Evolutionary conservation across 805 yeast genomes (phyloP), one percentile per base, ranked within the genome.

Genomic region (Debaryomyces castellii): DNA sequence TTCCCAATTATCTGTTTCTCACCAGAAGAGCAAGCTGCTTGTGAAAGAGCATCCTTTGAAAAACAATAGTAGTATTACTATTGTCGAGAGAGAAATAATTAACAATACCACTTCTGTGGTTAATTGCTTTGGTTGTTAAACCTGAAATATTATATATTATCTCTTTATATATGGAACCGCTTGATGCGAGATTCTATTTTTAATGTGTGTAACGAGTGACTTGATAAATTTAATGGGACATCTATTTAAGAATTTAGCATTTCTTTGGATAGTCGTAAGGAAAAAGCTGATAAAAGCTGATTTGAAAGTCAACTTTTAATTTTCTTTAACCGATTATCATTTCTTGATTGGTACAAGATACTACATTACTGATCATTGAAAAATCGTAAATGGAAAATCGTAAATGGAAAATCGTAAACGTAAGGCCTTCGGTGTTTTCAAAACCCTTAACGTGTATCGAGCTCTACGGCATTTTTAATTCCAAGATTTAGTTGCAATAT

Each of bases 1-100:
- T 40, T 34, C 37, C 9, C 28, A 28, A 11, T 38, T 43, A 20
- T 39, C 46, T 2, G n/a, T 43, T 11, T 23, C 39, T 6, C 18
- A 37, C 10, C 27, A 37, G 10, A 37, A 23, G 28, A 23, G 20
- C n/a, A 37, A 23, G 3, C n/a, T n/a, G n/a, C 23, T 37, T 17
- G n/a, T 22, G 21, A 23, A 10, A 8, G 20, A 9, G n/a, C 20
- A 37, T 37, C 21, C 21, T 14, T 18, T 14, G 5, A 23, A 21
- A 8, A 37, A 23, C 21, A 22, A 41, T 24, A 24, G 23, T 17
- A 18, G 33, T 22, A 41, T 41, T 33, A 33, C 25, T 24, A 33
- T 41, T 41, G 18, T 41, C 4, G 30, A 41, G 22, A 22, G 22
- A 21, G 43, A 41, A 33, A 30, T 33, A 9, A 14, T 30, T 30